Base-by-base conservation (phyloP, 768 basidiomycete species). In the Gloeopeniophorella convolvens region DNA sequence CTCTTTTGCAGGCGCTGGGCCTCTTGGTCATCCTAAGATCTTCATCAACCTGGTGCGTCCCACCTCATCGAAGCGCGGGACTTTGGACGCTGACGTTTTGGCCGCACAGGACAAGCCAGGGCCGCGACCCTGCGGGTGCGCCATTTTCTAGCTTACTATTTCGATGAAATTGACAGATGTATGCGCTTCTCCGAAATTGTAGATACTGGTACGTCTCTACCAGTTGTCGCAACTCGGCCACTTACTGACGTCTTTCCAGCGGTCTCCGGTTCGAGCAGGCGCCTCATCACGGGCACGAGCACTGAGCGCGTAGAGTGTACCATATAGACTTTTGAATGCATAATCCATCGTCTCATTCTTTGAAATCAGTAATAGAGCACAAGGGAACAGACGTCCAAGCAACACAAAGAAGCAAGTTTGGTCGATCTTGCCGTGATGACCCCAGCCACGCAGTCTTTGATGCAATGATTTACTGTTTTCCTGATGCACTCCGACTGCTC, bases 21-120 rank as follows among this genome's bases (percentile, higher is more conserved):
- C 96, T 35, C 77, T 99, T 24, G 96, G 96, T 20, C 96, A 99
- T 65, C 96, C 96, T 5, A 94, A 92, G 73, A 82, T 98, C 53
- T 98, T 79, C 63, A 92, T 99, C 66, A 98, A 98, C 72, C 66
- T 99, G 65, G 93, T 92, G 60, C 53, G 87, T 71, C 33, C 15
- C 34, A 35, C 21, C 12, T 27, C 35, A 45, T 44, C 50, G 21
- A 18, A 13, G 21, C 30, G 48, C 45, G 15, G 13, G 30, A 30
- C 5, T 45, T 33, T 40, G 13, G 32, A 15, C 40, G 44, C 28
- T 50, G 42, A 36, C 45, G 53, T 59, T 15, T 26, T 41, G 31
- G 36, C 45, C 12, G 42, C 30, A 34, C 45, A 92, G 89, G 92
- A 98, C 73, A 82, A 90, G 68, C 82, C 87, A 47, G 88, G 90